A percentile compares a stretch with the other conserved stretches of the same genome.
These are phyloP conservation scores for Leptographium radiaticola DNA, from an alignment of 2,329 filamentous ascomycete genomes.

Conservation along the genomic window DNA sequence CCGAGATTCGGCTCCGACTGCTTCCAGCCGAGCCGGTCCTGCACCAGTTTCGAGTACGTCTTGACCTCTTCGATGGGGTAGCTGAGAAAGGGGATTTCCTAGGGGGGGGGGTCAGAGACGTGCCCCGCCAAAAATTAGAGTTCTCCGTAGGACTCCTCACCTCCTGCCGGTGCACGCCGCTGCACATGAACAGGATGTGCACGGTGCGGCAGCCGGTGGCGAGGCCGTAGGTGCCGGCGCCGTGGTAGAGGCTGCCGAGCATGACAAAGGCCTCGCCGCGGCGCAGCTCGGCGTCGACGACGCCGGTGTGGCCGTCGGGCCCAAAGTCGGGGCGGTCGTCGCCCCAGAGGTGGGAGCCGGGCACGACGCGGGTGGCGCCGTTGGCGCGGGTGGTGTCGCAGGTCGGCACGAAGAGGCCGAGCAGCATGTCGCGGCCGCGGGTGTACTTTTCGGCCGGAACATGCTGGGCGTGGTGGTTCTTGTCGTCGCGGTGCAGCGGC, in stretches of 20 bases:
- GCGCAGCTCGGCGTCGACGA: conserved; percentile 1
- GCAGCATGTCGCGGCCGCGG: conserved; percentile 2
- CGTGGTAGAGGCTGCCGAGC: conserved; percentile 3
- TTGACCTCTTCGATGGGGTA: conserved; percentile 2
- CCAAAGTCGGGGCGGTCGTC: conserved; percentile 4
- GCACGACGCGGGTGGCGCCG: conserved; percentile 3
- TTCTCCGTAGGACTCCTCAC: neutral
- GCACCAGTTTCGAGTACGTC: conserved; percentile 3
- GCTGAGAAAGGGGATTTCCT: conserved; percentile 3
- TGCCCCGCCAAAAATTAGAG: too few species aligned
- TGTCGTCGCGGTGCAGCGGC: conserved; percentile 4
- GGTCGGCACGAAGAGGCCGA: conserved; percentile 4
- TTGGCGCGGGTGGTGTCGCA: conserved; percentile 3
- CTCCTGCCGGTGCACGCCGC: conserved; percentile 2
- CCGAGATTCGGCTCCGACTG: conserved; percentile 6
- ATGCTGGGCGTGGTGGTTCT: conserved; percentile 4
- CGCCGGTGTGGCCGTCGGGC: neutral
- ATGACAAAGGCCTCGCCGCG: conserved; percentile 4
- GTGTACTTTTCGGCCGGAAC: neutral
- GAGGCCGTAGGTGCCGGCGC: neutral
- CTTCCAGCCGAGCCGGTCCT: conserved; percentile 3
- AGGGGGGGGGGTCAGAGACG: too few species aligned
- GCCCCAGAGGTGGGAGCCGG: conserved; percentile 5
- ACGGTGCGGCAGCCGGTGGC: conserved; percentile 2
- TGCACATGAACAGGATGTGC: conserved; percentile 6